These are phyloP conservation scores for Salix udensis DNA, from an alignment of 345 rosid species.

Conservation along the genomic window DNA sequence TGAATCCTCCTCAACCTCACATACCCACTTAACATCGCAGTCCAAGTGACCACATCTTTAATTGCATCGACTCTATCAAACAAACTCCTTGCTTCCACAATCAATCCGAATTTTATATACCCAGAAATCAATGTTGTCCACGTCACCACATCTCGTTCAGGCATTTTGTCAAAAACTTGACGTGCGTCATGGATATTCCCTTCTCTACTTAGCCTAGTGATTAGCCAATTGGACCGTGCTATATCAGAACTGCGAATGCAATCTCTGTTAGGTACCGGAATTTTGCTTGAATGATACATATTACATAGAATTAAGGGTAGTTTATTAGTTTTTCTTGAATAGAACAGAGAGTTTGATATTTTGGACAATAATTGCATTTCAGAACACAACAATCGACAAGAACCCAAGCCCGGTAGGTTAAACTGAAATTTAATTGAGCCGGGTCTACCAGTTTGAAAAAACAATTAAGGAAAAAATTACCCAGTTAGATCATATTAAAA, in stretches of 20 bases:
- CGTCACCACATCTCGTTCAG: conserved; percentile 53
- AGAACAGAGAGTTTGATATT: background rate
- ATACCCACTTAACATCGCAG: conserved; percentile 63
- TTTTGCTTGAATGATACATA: conserved; percentile 7
- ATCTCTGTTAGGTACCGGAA: conserved; percentile 21
- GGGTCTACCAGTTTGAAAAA: no score
- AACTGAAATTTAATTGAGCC: no score
- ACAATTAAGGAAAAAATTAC: no score
- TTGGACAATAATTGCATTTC: conserved; percentile 4
- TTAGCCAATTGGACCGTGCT: conserved; percentile 47
- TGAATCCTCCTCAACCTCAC: conserved; percentile 37
- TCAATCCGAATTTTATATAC: conserved; percentile 47
- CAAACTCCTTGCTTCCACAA: conserved; percentile 55
- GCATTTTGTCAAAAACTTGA: conserved; percentile 57
- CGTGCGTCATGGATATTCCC: conserved; percentile 53
- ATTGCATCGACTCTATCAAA: conserved; percentile 50
- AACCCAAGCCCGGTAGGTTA: no score
- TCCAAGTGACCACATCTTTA: conserved; percentile 78
- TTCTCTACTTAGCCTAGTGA: conserved; percentile 40
- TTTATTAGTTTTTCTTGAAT: background rate
- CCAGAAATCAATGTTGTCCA: conserved; percentile 69
- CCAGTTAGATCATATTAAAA: no score
- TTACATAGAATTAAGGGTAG: background rate
- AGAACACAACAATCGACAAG: background rate
- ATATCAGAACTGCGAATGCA: conserved; percentile 23